Conservation (phyloP, 805 yeast genomes). For the Nakazawaea populi region DNA sequence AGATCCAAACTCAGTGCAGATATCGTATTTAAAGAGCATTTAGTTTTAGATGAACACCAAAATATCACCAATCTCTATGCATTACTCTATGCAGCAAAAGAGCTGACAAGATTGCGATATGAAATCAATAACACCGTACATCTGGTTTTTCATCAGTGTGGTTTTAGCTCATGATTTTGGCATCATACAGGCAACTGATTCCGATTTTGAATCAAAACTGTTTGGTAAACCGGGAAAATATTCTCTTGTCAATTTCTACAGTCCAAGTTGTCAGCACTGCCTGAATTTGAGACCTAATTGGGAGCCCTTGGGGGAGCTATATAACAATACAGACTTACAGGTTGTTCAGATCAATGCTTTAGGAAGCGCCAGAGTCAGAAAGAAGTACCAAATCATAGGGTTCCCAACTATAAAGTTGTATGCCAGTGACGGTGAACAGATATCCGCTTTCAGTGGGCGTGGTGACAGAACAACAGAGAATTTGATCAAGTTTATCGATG, state of each 20-base stretch:
- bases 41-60: no score
- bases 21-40: neutral
- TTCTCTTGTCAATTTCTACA: slow-evolving; percentile 42
- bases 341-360: slow-evolving; percentile 30
- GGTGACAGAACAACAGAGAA: slow-evolving; percentile 27
- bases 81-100: no score
- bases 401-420: slow-evolving; percentile 44
- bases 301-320: slow-evolving; percentile 37
- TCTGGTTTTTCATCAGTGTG: neutral
- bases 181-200: slow-evolving; percentile 17
- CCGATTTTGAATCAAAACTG: slow-evolving; percentile 17
- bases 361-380: slow-evolving; percentile 27
- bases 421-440: slow-evolving; percentile 30
- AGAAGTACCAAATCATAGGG: slow-evolving; percentile 31
- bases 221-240: slow-evolving; percentile 22
- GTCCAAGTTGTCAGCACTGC: slow-evolving; percentile 42
- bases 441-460: slow-evolving; percentile 26
- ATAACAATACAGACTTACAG: slow-evolving; percentile 29
- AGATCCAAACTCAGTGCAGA: neutral
- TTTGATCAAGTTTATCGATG: slow-evolving; percentile 25
- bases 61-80: no score
- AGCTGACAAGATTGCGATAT: no score
- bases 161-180: neutral
- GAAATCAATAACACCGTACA: no score
- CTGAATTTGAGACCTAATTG: slow-evolving; percentile 38